These are phyloP conservation scores for Penicillium egyptiacum DNA, from an alignment of 495 filamentous ascomycete genomes.

Conservation along the genomic window DNA sequence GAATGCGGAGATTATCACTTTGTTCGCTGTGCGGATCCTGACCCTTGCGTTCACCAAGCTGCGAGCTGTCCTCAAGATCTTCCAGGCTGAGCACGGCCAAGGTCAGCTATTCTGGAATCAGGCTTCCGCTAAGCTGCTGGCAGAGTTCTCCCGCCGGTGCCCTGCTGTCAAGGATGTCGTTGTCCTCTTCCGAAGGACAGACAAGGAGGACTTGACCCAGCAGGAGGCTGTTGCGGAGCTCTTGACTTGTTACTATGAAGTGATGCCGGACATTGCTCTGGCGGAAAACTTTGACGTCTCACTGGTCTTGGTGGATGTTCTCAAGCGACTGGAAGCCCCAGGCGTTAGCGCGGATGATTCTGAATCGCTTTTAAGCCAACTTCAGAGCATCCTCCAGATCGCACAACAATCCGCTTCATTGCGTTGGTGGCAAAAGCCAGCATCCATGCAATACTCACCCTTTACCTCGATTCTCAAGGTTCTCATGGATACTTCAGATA, in stretches of 20 bases:
- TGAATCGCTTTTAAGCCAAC: constrained; percentile 61
- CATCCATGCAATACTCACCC: constrained; percentile 50
- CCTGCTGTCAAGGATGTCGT: constrained; percentile 78
- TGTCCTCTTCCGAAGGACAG: constrained; percentile 61
- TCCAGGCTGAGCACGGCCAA: constrained; percentile 39
- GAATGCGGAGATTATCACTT: constrained; percentile 69
- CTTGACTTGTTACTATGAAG: constrained; percentile 75
- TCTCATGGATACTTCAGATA: constrained; percentile 35
- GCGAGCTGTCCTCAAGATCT: constrained; percentile 48
- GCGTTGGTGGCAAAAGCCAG: constrained; percentile 75
- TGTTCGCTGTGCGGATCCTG: constrained; percentile 79
- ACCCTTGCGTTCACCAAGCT: constrained; percentile 79
- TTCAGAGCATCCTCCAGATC: constrained; percentile 74
- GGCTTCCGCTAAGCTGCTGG: constrained; percentile 60
- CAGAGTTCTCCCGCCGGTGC: constrained; percentile 75
- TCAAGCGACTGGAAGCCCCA: constrained; percentile 51
- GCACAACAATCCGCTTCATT: constrained; percentile 74
- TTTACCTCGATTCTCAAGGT: constrained; percentile 50
- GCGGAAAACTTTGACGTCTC: constrained; percentile 86
- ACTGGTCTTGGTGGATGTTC: constrained; percentile 62
- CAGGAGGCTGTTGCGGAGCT: constrained; percentile 75
- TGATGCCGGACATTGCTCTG: constrained; percentile 75
- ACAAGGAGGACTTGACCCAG: constrained; percentile 68
- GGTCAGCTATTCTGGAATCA: constrained; percentile 61
- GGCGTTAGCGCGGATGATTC: constrained; percentile 39